Evolutionary conservation across 2,329 filamentous ascomycete species (phyloP).

Genomic region (Fusarium sp.): DNA sequence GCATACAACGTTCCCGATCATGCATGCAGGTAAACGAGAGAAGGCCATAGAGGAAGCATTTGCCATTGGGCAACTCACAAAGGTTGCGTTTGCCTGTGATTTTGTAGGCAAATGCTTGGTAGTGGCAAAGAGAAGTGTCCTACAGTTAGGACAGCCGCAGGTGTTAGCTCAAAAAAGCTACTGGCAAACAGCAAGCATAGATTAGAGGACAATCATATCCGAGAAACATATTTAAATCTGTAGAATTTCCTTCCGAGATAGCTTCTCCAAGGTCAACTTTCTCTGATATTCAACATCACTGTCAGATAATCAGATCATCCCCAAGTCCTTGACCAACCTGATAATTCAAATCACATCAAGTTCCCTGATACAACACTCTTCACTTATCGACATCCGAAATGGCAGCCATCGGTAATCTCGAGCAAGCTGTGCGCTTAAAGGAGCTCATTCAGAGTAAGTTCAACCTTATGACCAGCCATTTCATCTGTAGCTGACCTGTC

Average conservation of each 20-base stretch:
- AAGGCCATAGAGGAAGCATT: not conserved
- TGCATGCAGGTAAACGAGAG: not conserved
- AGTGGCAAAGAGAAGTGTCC: not conserved
- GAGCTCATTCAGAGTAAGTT: not conserved
- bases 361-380: not conserved
- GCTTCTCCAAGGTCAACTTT: not conserved
- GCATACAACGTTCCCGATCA: not conserved
- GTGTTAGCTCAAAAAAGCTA: not conserved
- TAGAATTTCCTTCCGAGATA: not conserved
- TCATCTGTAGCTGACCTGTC: not conserved
- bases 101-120: not conserved
- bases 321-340: not conserved
- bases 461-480: not conserved
- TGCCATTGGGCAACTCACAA: too few relatives aligned
- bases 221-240: not conserved
- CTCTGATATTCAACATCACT: not conserved
- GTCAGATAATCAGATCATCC: not conserved
- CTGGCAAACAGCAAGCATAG: not conserved
- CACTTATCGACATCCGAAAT: not conserved
- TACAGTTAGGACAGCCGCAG: not conserved
- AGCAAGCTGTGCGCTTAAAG: not conserved
- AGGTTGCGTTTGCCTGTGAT: not conserved
- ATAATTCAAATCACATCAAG: not conserved
- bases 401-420: not conserved
- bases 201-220: not conserved